A percentile compares a stretch with the other conserved stretches of the same genome.
These are phyloP conservation scores for Phaeosphaeriaceae sp. DNA, from an alignment of 2,329 filamentous ascomycete genomes.

Conservation along the genomic window DNA sequence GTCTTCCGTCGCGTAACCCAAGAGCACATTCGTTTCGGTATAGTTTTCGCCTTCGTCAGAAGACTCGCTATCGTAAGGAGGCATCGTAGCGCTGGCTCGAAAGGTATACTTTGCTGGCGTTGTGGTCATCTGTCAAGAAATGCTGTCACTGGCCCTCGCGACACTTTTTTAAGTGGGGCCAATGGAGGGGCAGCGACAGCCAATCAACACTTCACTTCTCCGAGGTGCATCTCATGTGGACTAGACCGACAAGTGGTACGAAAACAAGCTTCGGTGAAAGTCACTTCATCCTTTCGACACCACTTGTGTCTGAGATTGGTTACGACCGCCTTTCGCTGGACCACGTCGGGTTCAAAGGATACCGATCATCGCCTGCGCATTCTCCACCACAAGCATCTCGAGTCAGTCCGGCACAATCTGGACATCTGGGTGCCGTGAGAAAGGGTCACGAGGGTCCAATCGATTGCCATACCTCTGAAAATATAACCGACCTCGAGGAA, in stretches of 20 bases:
- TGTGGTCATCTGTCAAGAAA: background rate
- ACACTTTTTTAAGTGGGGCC: background rate
- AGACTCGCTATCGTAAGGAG: constrained; percentile 85
- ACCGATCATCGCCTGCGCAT: background rate
- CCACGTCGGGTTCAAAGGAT: background rate
- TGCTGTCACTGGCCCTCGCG: background rate
- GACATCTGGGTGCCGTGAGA: background rate
- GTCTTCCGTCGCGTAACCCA: constrained; percentile 87
- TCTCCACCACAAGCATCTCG: background rate
- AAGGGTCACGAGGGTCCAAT: background rate
- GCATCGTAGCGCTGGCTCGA: constrained; percentile 59
- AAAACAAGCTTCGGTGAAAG: background rate
- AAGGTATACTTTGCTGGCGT: background rate
- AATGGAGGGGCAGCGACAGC: background rate
- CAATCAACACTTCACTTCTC: background rate
- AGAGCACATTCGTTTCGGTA: constrained; percentile 83
- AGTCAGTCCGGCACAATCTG: background rate
- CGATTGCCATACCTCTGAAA: background rate
- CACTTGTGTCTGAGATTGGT: background rate
- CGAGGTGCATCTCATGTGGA: background rate
- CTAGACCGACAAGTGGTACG: background rate
- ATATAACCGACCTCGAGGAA: background rate
- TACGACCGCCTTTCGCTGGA: background rate
- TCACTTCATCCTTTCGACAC: background rate
- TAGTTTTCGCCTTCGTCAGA: constrained; percentile 72